Percentiles rank a stretch among this genome's conserved stretches.
Conservation (phyloP, 108 stramenopile genomes). For the Chaetoceros muelleri region DNA sequence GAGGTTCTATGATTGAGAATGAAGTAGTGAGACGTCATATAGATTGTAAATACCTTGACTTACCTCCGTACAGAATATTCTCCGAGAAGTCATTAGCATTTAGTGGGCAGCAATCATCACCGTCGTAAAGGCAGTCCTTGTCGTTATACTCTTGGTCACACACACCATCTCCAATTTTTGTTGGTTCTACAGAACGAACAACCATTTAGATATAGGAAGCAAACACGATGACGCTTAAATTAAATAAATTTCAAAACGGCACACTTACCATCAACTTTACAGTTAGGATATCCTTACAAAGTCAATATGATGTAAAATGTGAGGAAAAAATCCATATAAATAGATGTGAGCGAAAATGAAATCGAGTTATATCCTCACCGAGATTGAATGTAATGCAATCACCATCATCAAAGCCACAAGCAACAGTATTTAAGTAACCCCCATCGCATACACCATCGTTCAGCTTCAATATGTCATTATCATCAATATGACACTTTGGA, state of each 20-base stretch:
- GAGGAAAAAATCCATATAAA: too few species aligned
- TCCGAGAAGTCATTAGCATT: not conserved
- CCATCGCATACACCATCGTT: not conserved
- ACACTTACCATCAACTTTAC: not conserved
- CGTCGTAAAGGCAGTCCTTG: not conserved
- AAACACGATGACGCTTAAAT: too few species aligned
- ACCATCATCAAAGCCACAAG: slow-evolving; percentile 4
- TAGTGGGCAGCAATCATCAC: not conserved
- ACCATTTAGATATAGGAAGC: too few species aligned
- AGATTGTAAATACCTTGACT: too few species aligned
- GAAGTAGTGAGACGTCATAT: too few species aligned
- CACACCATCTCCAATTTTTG: not conserved
- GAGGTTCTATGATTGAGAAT: too few species aligned
- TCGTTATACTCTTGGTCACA: not conserved
- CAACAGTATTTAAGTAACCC: not conserved
- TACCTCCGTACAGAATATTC: too few species aligned
- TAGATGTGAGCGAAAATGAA: too few species aligned
- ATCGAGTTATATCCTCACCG: too few species aligned
- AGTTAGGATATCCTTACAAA: slow-evolving; percentile 1
- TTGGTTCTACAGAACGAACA: too few species aligned
- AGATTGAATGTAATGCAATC: slow-evolving; percentile 4
- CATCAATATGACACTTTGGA: slow-evolving; percentile 1
- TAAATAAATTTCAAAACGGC: too few species aligned
- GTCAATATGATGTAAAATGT: too few species aligned
- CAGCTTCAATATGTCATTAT: not conserved